Evolutionary conservation across 2,329 filamentous ascomycete genomes (phyloP).

Genomic region (Neonectria neomacrospora): DNA sequence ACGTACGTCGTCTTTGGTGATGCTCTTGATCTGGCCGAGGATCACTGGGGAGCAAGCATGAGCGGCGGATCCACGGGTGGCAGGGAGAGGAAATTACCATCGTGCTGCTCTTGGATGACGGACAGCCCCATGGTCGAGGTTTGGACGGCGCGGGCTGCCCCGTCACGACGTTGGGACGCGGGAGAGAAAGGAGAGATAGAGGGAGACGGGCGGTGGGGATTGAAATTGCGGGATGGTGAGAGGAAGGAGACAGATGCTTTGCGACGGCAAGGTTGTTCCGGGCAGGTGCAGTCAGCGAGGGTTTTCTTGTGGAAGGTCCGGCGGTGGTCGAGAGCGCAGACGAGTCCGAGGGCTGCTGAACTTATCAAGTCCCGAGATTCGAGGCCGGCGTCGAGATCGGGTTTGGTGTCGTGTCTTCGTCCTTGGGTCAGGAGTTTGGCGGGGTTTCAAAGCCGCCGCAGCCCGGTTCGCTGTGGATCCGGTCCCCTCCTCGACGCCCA

Average conservation of each 20-base stretch:
- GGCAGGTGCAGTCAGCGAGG: not conserved
- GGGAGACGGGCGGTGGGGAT: slow-evolving; percentile 1
- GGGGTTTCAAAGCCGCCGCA: slow-evolving; percentile 37
- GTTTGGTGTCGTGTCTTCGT: slow-evolving; percentile 26
- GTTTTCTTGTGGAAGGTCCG: not conserved
- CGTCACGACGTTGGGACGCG: slow-evolving; percentile 37
- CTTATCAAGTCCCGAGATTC: not conserved
- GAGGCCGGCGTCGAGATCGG: slow-evolving; percentile 7
- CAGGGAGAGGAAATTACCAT: slow-evolving; percentile 44
- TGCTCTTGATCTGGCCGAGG: slow-evolving; percentile 71
- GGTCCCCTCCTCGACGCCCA: not conserved
- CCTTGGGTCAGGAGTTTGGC: slow-evolving; percentile 43
- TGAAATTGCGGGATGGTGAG: slow-evolving; percentile 15
- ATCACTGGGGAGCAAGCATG: slow-evolving; percentile 46
- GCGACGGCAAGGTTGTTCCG: slow-evolving; percentile 15
- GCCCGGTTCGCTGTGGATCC: slow-evolving; percentile 17
- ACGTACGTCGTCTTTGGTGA: slow-evolving; percentile 83
- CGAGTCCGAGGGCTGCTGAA: not conserved
- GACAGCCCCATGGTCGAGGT: slow-evolving; percentile 80
- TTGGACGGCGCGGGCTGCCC: slow-evolving; percentile 41
- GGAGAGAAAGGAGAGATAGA: slow-evolving; percentile 8
- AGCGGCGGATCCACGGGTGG: not conserved
- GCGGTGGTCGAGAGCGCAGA: not conserved
- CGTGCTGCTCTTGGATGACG: slow-evolving; percentile 83
- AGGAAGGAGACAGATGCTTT: slow-evolving; percentile 3